Evolutionary conservation across 441 rosid species (phyloP).

Genomic region (Mallotus repandus): DNA sequence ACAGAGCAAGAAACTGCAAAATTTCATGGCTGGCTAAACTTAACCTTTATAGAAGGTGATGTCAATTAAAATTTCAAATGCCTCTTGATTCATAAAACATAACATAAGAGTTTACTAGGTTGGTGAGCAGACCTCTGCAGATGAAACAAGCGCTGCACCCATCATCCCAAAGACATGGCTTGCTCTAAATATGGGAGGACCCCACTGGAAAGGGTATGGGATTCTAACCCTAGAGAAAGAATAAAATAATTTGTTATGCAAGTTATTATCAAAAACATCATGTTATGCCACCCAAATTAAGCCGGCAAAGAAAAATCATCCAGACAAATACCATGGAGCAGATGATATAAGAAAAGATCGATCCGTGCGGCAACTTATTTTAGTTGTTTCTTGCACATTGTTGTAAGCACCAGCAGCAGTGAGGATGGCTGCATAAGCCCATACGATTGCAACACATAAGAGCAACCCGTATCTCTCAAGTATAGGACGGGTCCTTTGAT

Average conservation of each 20-base stretch:
- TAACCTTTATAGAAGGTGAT: not conserved
- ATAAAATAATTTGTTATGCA: conserved; percentile 1
- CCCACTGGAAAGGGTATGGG: conserved; percentile 97
- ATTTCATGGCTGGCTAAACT: not conserved
- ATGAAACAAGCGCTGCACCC: conserved; percentile 84
- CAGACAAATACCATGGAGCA: conserved; percentile 66
- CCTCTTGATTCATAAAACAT: not conserved
- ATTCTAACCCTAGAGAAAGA: conserved; percentile 64
- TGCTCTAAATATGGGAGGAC: conserved; percentile 88
- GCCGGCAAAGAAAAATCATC: conserved; percentile 9
- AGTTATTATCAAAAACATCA: not conserved
- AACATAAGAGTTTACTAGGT: not conserved
- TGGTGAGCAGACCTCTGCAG: conserved; percentile 64
- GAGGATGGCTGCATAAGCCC: conserved; percentile 93
- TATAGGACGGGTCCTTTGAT: conserved; percentile 29
- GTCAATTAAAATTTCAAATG: not conserved
- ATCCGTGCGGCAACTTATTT: conserved; percentile 79
- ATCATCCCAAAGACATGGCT: conserved; percentile 93
- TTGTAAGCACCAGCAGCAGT: conserved; percentile 93
- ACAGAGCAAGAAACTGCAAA: not conserved
- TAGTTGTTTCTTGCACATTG: conserved; percentile 50
- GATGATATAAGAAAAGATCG: conserved; percentile 63
- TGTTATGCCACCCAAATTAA: not conserved
- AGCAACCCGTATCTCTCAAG: conserved; percentile 86
- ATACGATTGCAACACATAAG: conserved; percentile 67